phyloP scores from a whole-genome alignment of 306 rosid species.

The Purshia tridentata region DNA sequence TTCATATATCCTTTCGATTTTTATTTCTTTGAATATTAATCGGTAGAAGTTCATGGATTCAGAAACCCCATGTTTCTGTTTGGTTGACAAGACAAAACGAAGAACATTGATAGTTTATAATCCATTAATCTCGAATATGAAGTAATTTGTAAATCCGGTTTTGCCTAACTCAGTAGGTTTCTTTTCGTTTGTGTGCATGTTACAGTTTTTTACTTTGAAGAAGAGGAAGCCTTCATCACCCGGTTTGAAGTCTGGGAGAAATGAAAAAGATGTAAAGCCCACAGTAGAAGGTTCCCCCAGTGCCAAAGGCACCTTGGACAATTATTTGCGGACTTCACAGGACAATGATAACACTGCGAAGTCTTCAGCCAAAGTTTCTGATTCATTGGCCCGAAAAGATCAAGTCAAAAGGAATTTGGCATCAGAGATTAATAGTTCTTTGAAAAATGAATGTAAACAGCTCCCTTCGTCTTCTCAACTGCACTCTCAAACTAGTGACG shows the following conservation, averaged over 20 bases:
- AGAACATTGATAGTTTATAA: background rate
- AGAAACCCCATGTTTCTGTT: background rate
- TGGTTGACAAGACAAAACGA: background rate
- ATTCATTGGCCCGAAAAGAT: slow-evolving; percentile 29
- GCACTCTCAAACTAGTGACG: slow-evolving; percentile 16
- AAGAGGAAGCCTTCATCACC: slow-evolving; percentile 73
- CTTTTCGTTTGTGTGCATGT: slow-evolving; percentile 1
- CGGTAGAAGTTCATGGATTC: background rate
- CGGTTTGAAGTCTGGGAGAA: slow-evolving; percentile 44
- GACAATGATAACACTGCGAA: slow-evolving; percentile 26
- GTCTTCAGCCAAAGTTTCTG: slow-evolving; percentile 9
- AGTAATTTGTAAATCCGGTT: background rate
- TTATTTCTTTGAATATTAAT: background rate
- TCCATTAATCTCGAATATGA: background rate
- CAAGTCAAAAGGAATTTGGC: slow-evolving; percentile 58
- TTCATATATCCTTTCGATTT: background rate
- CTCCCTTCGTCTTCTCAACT: slow-evolving; percentile 30
- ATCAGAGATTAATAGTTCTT: slow-evolving; percentile 38
- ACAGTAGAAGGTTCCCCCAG: slow-evolving; percentile 60
- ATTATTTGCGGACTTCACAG: slow-evolving; percentile 57
- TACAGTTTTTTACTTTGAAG: slow-evolving; percentile 80
- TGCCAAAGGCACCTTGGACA: slow-evolving; percentile 64
- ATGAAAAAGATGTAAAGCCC: slow-evolving; percentile 46
- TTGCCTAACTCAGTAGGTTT: slow-evolving; percentile 3
- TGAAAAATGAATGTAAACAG: slow-evolving; percentile 36